Evolutionary conservation across 2,329 filamentous ascomycete species (phyloP).

Genomic region (Xylariaceae sp.): DNA sequence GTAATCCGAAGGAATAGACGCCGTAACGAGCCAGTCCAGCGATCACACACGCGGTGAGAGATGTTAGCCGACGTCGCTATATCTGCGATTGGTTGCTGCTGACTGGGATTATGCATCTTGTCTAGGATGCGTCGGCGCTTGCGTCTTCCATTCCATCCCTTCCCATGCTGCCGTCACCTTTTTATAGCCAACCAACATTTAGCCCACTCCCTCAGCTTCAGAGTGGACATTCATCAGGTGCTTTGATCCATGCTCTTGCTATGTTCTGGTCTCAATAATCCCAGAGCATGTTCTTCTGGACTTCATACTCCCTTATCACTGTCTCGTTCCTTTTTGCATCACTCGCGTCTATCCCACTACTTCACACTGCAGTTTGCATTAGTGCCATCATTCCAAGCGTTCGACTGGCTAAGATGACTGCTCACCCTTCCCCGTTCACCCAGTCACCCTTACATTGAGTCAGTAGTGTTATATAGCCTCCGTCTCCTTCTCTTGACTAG

Average conservation of each 20-base stretch:
- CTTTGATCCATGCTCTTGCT: conserved; percentile 19
- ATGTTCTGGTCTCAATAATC: conserved; percentile 30
- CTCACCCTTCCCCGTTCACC: conserved; percentile 27
- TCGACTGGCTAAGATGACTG: conserved; percentile 18
- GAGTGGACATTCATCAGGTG: conserved; percentile 24
- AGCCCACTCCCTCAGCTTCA: conserved; percentile 35
- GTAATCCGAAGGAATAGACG: conserved; percentile 34
- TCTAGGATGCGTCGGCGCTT: conserved; percentile 45
- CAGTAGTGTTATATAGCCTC: conserved; percentile 38
- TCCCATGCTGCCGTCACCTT: conserved; percentile 37
- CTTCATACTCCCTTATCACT: conserved; percentile 20
- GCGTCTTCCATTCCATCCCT: conserved; percentile 41
- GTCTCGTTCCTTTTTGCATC: conserved; percentile 32
- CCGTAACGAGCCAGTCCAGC: conserved; percentile 29
- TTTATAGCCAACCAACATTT: conserved; percentile 47
- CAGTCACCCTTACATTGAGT: conserved; percentile 20
- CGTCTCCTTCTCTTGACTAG: conserved; percentile 26
- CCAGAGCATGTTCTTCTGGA: conserved; percentile 23
- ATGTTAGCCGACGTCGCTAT: conserved; percentile 37
- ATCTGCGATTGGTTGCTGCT: conserved; percentile 34
- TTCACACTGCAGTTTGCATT: conserved; percentile 38
- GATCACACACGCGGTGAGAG: conserved; percentile 32
- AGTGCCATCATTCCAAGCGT: conserved; percentile 35
- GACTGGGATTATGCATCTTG: conserved; percentile 33
- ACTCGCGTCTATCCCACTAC: conserved; percentile 38